These are phyloP conservation scores for Heterobasidion irregulare DNA, from an alignment of 1,284 basidiomycete genomes.

Conservation along the genomic window DNA sequence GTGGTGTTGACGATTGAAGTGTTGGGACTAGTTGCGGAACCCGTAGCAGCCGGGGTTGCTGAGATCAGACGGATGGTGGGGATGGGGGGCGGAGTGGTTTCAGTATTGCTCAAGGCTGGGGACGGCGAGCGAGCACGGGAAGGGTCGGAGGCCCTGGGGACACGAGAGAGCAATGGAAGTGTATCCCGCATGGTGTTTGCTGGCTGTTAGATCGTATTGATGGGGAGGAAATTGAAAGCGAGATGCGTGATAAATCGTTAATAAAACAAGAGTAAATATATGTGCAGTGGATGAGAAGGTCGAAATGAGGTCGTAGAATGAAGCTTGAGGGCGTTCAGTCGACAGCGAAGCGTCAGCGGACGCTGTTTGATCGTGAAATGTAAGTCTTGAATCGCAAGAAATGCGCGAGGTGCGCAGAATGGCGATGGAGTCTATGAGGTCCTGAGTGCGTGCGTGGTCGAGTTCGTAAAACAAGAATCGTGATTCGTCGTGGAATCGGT, in stretches of 20 bases:
- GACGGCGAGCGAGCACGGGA: slow-evolving; percentile 21
- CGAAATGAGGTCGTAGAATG: not conserved
- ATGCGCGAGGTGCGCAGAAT: not conserved
- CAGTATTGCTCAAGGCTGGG: slow-evolving; percentile 8
- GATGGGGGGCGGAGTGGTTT: slow-evolving; percentile 24
- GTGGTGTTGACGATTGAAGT: slow-evolving; percentile 14
- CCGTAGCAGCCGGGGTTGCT: slow-evolving; percentile 51
- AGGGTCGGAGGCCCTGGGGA: slow-evolving; percentile 16
- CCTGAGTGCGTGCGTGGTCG: not conserved
- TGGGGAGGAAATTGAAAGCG: not conserved
- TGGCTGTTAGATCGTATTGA: not conserved
- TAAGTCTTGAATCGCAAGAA: not conserved
- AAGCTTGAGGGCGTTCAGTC: no score
- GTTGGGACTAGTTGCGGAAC: slow-evolving; percentile 25
- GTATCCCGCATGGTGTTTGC: slow-evolving; percentile 24
- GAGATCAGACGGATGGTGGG: slow-evolving; percentile 63
- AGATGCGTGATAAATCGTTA: slow-evolving; percentile 6
- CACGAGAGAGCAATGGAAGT: slow-evolving; percentile 24
- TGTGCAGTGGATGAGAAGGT: not conserved
- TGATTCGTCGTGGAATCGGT: not conserved
- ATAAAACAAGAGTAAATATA: not conserved
- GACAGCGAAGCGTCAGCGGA: no score
- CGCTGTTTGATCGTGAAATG: not conserved
- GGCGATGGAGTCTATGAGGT: not conserved
- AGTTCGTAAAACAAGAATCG: not conserved